Evolutionary conservation across 768 basidiomycete genomes (phyloP), one percentile per base, ranked within the genome.

Genomic region (Chiua virens): DNA sequence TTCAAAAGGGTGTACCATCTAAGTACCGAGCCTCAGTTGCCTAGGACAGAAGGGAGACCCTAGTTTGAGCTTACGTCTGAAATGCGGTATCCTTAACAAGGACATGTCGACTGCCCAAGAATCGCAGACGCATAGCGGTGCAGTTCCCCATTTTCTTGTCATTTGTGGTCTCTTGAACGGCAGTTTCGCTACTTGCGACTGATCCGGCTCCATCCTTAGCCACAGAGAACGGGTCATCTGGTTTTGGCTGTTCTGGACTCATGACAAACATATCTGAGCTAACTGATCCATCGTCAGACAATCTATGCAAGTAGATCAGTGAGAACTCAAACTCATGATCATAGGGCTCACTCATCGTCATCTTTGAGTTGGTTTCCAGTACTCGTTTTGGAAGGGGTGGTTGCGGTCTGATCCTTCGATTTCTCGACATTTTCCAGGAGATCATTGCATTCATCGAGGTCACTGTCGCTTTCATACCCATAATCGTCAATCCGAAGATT

Each of bases 1-100:
- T 71, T 71, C 5, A 77, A 20, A 18, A 75, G 61, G 0, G 74
- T 65, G 45, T 70, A 68, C 72, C 71, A 71, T 4, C 75, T 77
- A 42, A 18, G n/a, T 10, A 5, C 1, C 14, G 2, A 21, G 8
- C 3, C 7, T 38, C 11, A 30, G 17, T 37, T 18, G 28, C 10
- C 18, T 35, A 11, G 3, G 34, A 11, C 2, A 1, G 5, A 27
- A 21, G 13, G 22, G 9, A 25, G 7, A n/a, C 8, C 8, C 0
- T 7, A n/a, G 23, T 6, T 21, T 1, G 7, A 32, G 21, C 56
- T 42, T 42, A 67, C 67, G 67, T 67, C 50, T 53, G 56, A 39
- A 67, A 69, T 3, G 66, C 67, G 2, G 65, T 57, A 23, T 67
- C 65, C 17, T 60, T 65, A 13, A 66, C 53, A 2, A 66, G 50